A percentile compares a stretch with the other conserved stretches of the same genome.
These are phyloP conservation scores for Eustoma russellianum DNA, from an alignment of 257 asterid species.

Conservation along the genomic window DNA sequence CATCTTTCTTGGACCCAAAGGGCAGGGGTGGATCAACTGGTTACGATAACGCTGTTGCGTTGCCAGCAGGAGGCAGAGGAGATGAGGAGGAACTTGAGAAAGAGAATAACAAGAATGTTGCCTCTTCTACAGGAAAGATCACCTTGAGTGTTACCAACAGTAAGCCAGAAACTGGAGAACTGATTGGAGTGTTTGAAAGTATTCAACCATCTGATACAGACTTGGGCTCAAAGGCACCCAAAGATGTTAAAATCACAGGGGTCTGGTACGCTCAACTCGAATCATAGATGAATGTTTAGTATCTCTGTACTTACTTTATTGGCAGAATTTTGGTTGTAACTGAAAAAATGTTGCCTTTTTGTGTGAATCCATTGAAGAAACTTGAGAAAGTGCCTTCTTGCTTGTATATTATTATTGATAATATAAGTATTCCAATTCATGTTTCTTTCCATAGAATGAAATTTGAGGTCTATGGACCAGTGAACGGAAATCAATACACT, in stretches of 20 bases:
- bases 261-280: slow-evolving; percentile 97
- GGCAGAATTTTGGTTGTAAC: slow-evolving; percentile 35
- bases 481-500: too few relatives aligned
- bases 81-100: slow-evolving; percentile 91
- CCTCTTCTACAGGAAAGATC: slow-evolving; percentile 68
- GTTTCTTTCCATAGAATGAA: background rate
- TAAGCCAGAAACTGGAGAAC: slow-evolving; percentile 94
- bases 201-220: slow-evolving; percentile 96
- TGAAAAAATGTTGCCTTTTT: slow-evolving; percentile 17
- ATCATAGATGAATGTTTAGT: slow-evolving; percentile 18
- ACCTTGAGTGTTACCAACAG: slow-evolving; percentile 69
- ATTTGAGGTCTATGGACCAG: background rate
- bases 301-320: slow-evolving; percentile 16
- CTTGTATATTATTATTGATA: slow-evolving; percentile 32
- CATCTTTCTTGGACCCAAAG: slow-evolving; percentile 99
- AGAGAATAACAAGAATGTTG: slow-evolving; percentile 74
- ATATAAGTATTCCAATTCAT: background rate
- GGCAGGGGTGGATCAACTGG: slow-evolving; percentile 99
- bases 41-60: slow-evolving; percentile 89
- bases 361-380: slow-evolving; percentile 22
- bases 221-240: slow-evolving; percentile 87
- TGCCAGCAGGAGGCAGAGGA: slow-evolving; percentile 99
- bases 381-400: slow-evolving; percentile 20
- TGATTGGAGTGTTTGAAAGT: slow-evolving; percentile 94
- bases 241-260: slow-evolving; percentile 95